A percentile compares a stretch with the other conserved stretches of the same genome.
Evolutionary conservation across 106 monocot genomes (phyloP).

Genomic region (Posidonia australis): DNA sequence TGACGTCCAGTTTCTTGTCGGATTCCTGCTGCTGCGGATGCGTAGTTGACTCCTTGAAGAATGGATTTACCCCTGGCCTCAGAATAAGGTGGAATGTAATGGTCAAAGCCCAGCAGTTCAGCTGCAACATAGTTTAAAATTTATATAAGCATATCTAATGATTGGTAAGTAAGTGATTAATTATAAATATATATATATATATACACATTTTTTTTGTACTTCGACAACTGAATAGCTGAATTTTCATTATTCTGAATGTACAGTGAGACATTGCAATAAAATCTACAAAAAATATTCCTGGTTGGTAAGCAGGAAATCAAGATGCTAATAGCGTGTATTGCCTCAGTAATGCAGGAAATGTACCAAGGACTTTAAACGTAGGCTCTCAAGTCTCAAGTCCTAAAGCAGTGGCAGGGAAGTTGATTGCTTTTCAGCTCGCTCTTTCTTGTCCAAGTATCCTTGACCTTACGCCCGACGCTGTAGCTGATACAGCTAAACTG

Average conservation of each 20-base stretch:
- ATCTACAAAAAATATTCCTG: background rate
- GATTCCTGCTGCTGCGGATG: conserved; percentile 91
- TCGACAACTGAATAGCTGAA: background rate
- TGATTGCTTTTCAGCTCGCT: conserved; percentile 5
- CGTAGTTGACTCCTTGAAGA: conserved; percentile 71
- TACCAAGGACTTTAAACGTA: background rate
- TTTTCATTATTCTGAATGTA: background rate
- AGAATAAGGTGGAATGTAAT: conserved; percentile 66
- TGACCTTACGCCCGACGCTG: conserved; percentile 72
- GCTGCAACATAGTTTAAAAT: background rate
- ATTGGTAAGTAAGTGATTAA: background rate
- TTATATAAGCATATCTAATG: too few relatives aligned
- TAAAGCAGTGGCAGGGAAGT: background rate
- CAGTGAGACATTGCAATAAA: too few relatives aligned
- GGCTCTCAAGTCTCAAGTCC: background rate
- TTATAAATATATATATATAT: too few relatives aligned
- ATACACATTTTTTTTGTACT: too few relatives aligned
- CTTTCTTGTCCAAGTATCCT: conserved; percentile 23
- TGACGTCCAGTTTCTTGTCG: conserved; percentile 81
- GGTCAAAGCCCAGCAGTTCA: conserved; percentile 48
- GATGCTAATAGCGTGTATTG: too few relatives aligned
- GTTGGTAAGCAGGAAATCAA: background rate
- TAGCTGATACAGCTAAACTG: conserved; percentile 88
- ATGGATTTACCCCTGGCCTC: conserved; percentile 31
- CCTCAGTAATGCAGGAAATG: too few relatives aligned